phyloP scores from a whole-genome alignment of 148 eudicot genomes.

The Fallopia convolvulus region DNA sequence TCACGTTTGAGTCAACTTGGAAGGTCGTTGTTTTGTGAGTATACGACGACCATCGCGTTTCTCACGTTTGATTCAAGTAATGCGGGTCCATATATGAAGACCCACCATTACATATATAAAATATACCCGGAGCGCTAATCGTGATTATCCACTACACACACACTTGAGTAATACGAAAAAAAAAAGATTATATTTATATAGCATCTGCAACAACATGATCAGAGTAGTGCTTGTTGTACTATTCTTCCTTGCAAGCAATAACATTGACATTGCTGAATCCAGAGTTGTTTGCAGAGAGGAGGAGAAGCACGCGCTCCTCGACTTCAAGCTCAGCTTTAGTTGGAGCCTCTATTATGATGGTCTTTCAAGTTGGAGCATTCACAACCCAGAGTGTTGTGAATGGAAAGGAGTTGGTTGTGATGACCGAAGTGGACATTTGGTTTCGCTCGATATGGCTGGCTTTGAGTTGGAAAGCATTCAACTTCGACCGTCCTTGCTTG shows the following conservation, averaged over 20 bases:
- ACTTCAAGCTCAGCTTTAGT: conserved; percentile 14
- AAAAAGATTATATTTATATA: no score
- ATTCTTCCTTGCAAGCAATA: background rate
- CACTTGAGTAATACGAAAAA: no score
- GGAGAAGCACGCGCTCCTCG: conserved; percentile 19
- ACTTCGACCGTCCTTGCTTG: conserved; percentile 8
- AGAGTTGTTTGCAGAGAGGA: conserved; percentile 6
- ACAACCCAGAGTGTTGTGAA: background rate
- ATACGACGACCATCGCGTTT: no score
- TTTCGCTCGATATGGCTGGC: background rate
- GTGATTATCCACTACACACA: no score
- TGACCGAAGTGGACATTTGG: background rate
- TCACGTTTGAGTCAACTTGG: no score
- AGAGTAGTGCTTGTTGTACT: background rate
- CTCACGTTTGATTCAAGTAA: no score
- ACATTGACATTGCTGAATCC: background rate
- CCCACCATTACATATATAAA: no score
- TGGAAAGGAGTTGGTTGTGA: conserved; percentile 9
- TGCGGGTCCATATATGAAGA: no score
- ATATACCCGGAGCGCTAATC: no score
- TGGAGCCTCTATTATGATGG: no score
- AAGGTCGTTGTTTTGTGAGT: no score
- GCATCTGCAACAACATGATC: background rate
- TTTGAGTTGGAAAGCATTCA: background rate
- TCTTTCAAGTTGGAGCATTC: conserved; percentile 4